Conservation (phyloP, 1,284 basidiomycete genomes). For the Serendipita sp. region DNA sequence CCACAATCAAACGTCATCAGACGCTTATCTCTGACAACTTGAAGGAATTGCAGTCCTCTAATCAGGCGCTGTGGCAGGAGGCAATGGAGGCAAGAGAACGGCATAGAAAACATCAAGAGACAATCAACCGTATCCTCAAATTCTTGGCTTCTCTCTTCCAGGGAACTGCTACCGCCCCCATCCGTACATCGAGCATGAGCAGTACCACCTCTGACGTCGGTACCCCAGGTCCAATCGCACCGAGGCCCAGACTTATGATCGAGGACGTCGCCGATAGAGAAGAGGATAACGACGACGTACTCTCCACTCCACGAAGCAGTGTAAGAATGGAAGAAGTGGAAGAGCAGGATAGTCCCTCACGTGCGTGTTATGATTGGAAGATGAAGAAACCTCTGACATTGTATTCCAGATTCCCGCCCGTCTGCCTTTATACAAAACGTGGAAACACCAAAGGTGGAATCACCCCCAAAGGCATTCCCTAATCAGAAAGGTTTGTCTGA, state of each 20-base stretch:
- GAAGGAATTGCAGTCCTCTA: conserved; percentile 75
- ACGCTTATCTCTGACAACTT: conserved; percentile 78
- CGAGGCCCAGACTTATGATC: conserved; percentile 49
- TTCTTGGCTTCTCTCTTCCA: conserved; percentile 84
- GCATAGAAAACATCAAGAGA: conserved; percentile 87
- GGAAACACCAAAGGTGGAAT: background rate
- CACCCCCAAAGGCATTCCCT: background rate
- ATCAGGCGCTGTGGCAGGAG: conserved; percentile 87
- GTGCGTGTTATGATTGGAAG: background rate
- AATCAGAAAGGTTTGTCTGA: background rate
- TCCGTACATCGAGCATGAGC: conserved; percentile 28
- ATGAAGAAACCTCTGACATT: background rate
- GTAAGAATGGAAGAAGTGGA: conserved; percentile 3
- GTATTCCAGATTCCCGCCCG: background rate
- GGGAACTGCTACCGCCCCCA: conserved; percentile 36
- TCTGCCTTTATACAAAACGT: background rate
- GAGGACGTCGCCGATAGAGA: conserved; percentile 52
- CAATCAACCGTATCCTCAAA: conserved; percentile 89
- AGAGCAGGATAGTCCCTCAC: background rate
- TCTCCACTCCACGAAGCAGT: background rate
- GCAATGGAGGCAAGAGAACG: conserved; percentile 65
- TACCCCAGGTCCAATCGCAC: conserved; percentile 24
- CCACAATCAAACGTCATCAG: conserved; percentile 85
- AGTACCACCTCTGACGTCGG: conserved; percentile 24
- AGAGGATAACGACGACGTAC: conserved; percentile 27